Conservation (phyloP, 768 basidiomycete genomes). For the Termitomyces sp. region DNA sequence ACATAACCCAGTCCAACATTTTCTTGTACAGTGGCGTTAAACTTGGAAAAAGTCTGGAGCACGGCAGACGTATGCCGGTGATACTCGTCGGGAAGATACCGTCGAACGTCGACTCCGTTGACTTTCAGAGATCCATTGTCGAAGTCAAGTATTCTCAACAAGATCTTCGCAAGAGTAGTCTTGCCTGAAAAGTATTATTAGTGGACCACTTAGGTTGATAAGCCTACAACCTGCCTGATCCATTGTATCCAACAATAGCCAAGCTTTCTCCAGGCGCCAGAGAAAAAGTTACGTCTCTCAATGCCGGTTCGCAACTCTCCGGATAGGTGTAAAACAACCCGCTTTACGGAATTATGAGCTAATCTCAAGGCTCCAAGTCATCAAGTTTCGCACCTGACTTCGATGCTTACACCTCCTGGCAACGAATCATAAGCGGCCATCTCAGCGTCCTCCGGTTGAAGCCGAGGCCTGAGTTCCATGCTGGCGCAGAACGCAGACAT, state of each 20-base stretch:
- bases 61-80: conserved; percentile 76
- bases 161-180: conserved; percentile 79
- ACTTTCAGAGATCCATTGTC: conserved; percentile 62
- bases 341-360: conserved; percentile 18
- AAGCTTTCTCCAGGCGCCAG: conserved; percentile 74
- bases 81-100: conserved; percentile 61
- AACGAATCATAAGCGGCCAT: conserved; percentile 40
- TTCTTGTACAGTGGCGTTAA: conserved; percentile 70
- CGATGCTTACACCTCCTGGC: conserved; percentile 61
- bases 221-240: conserved; percentile 53
- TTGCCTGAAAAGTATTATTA: conserved; percentile 49
- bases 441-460: conserved; percentile 58
- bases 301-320: conserved; percentile 59
- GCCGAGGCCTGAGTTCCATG: conserved; percentile 59
- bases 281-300: conserved; percentile 65
- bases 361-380: conserved; percentile 1
- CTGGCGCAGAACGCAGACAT: conserved; percentile 85
- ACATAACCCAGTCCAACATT: conserved; percentile 85
- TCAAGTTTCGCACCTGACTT: conserved; percentile 49
- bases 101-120: conserved; percentile 66
- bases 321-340: conserved; percentile 73
- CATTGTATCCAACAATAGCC: conserved; percentile 83
- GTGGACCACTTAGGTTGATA: background rate
- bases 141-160: conserved; percentile 76
- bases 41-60: conserved; percentile 84